These are phyloP conservation scores for Yamadazyma mexicana DNA, from an alignment of 1,139 yeast genomes.

Conservation along the genomic window DNA sequence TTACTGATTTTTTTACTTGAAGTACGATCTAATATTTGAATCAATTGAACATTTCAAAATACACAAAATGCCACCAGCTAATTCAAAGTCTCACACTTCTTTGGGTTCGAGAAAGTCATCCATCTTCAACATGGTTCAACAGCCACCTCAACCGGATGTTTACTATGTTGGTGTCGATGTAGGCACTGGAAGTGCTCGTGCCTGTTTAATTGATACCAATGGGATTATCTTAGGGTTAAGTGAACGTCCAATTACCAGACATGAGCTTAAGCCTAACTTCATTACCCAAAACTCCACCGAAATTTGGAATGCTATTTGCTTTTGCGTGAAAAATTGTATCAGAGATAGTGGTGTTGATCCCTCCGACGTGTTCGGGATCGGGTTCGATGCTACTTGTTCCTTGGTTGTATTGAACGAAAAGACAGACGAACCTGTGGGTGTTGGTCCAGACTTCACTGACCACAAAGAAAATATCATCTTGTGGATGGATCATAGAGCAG, in stretches of 20 bases:
- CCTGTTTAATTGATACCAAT: conserved; percentile 79
- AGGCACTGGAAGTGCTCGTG: conserved; percentile 96
- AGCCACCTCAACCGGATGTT: conserved; percentile 48
- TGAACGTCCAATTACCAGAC: conserved; percentile 75
- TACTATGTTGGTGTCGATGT: conserved; percentile 93
- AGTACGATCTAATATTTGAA: too few species aligned
- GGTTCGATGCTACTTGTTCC: conserved; percentile 97
- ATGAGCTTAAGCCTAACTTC: conserved; percentile 67
- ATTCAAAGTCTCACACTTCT: conserved; percentile 33
- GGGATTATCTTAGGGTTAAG: conserved; percentile 84
- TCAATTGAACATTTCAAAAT: too few species aligned
- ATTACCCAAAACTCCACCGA: conserved; percentile 89
- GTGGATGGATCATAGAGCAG: conserved; percentile 99
- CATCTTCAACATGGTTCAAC: conserved; percentile 37
- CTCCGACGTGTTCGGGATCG: conserved; percentile 72
- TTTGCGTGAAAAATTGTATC: conserved; percentile 73
- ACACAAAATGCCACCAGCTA: conserved; percentile 9
- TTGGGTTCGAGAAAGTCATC: conserved; percentile 42
- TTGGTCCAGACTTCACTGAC: conserved; percentile 86
- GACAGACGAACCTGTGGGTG: conserved; percentile 73
- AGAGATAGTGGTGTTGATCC: conserved; percentile 75
- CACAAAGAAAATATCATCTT: conserved; percentile 76
- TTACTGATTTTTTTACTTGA: too few species aligned
- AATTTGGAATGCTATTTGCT: conserved; percentile 87
- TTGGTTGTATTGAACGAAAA: conserved; percentile 73